Conservation (phyloP, 371 early-diverging fungal genomes). For the Mucor indicus region DNA sequence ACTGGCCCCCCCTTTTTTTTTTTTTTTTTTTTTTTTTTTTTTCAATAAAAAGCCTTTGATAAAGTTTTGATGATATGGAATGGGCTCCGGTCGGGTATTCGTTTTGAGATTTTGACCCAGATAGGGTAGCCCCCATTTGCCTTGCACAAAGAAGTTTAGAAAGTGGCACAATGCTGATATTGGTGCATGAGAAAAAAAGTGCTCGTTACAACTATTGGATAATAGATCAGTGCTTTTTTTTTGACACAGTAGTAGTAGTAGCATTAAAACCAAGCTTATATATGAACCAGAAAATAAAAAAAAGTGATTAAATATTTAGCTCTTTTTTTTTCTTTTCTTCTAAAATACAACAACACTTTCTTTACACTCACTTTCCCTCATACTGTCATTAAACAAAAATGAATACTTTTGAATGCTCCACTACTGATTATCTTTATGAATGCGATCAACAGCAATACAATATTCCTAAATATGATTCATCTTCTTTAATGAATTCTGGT, state of each 20-base stretch:
- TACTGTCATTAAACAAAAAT: too few relatives aligned
- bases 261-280: too few relatives aligned
- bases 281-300: constrained; percentile 6
- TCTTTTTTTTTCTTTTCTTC: constrained; percentile 4
- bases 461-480: constrained; percentile 10
- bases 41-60: too few relatives aligned
- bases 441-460: constrained; percentile 20
- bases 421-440: constrained; percentile 31
- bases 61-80: neutral
- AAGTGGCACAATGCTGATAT: constrained; percentile 6
- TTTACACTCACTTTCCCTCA: constrained; percentile 1
- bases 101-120: neutral
- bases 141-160: neutral
- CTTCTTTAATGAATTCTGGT: constrained; percentile 37
- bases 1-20: too few relatives aligned
- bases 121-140: constrained; percentile 1
- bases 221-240: neutral
- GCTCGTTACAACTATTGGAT: constrained; percentile 1
- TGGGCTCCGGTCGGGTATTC: constrained; percentile 7
- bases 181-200: constrained; percentile 7
- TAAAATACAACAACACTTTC: neutral
- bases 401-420: neutral
- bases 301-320: neutral
- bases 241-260: too few relatives aligned
- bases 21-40: too few relatives aligned